Base-by-base conservation (phyloP, 768 basidiomycete species). In the Termitomyces sp. region DNA sequence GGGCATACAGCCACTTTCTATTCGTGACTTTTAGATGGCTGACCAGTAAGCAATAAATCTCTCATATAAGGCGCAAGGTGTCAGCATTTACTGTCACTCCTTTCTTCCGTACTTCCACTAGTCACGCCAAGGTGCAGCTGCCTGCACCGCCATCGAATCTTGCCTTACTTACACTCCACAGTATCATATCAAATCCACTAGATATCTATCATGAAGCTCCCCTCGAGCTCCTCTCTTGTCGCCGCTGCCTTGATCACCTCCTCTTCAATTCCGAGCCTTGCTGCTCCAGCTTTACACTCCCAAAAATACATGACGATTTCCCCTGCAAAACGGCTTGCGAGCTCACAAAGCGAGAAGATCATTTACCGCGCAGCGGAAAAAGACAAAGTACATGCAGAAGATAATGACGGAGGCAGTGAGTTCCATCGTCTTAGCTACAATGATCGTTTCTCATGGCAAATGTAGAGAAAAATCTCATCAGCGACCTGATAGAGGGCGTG, bases 211-310 rank as follows among this genome's bases (percentile, higher is more conserved):
- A 82, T 80, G 79, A 78, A 74, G 64, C 64, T 82, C 56, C 65
- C 80, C 44, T 64, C 79, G 43, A 80, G 78, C 67, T 75, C 79
- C 24, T 80, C 80, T 36, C 54, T 81, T 54, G 60, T 82, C 49
- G 77, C 79, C 46, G 77, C 79, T 40, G 71, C 77, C 18, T 69
- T 82, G 58, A 80, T 79, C 49, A 68, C 80, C 51, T 81, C 81
- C 30, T 77, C 80, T 12, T 80, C 80, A n/a, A 77, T 77, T 18
- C 68, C 77, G 35, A 71, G 67, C 60, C 66, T 79, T 60, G 79
- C 77, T 58, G 76, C 77, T 46, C 80, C 80, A 47, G 65, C 66
- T 56, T 72, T 75, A 36, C 58, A 61, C 49, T 60, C 64, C 35
- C 69, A 70, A 22, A 57, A 64, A 28, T 59, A 61, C 10, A 60